Base-by-base conservation (phyloP, 108 stramenopile genomes). In the Cylindrotheca closterium region DNA sequence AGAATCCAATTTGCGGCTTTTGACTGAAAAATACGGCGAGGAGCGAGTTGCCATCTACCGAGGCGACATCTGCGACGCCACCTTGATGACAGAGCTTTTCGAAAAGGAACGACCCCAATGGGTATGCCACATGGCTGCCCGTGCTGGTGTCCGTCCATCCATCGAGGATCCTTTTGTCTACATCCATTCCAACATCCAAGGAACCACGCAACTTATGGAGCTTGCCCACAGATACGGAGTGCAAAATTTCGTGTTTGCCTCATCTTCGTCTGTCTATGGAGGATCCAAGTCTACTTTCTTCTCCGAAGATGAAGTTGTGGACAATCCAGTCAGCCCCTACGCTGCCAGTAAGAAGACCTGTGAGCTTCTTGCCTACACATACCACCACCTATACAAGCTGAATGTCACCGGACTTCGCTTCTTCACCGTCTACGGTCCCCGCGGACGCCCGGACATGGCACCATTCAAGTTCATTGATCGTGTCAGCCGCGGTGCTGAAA, bases 371-470 rank as follows among this genome's bases (percentile, higher is more conserved):
- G 91, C 93, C 0, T 84, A 91, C 78, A 92, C 93, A 18, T 97
- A 96, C 86, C 87, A 90, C 55, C 80, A 89, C 60, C 75, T 96
- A 5, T 97, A 96, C 81, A 71, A 85, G 10, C 69, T 97, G 28
- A 88, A 93, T 48, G 64, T 89, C 3, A 77, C 95, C 29, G 94
- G 80, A 4, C 74, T 98, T 10, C 88, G 96, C 60, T 97, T 98
- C 81, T 98, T 98, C 68, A 97, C 97, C n/a, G 96, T 99, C 5
- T 99, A 96, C 65, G 97, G 98, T 19, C 96, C 96, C 7, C 77
- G 96, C 7, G 98, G 98, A 23, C 79, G 98, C 32, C 97, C 98
- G 7, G 98, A 99, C 75, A 99, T 99, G 98, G 98, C 98, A 0
- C 97, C 98, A 4, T 97, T 93, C 91, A 95, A 98, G 83, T 99